Percentiles rank a stretch among this genome's conserved stretches.
Conservation (phyloP, 768 basidiomycete genomes). For the Clavaria fumosa region DNA sequence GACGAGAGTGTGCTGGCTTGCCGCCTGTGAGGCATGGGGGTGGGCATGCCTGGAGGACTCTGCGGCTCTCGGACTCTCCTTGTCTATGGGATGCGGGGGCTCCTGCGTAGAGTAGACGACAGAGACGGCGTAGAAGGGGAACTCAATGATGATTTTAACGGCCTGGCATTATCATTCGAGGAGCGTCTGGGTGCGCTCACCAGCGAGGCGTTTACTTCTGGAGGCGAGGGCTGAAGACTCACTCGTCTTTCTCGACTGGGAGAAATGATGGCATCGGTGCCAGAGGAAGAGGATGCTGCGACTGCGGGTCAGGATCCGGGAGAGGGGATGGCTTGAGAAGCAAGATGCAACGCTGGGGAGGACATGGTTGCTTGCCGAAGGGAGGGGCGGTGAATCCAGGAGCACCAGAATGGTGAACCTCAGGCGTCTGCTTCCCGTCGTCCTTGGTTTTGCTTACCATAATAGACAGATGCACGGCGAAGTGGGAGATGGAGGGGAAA, state of each 20-base stretch:
- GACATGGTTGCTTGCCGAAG: conserved; percentile 59
- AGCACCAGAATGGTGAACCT: conserved; percentile 1
- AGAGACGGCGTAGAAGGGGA: conserved; percentile 12
- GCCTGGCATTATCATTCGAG: conserved; percentile 8
- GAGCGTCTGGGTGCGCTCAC: conserved; percentile 3
- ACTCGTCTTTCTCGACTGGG: conserved; percentile 30
- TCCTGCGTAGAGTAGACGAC: conserved; percentile 9
- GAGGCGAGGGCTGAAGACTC: conserved; percentile 14
- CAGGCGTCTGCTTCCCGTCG: conserved; percentile 13
- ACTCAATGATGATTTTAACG: neutral
- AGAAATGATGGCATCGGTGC: conserved; percentile 29
- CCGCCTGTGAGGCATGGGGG: conserved; percentile 26
- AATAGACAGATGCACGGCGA: conserved; percentile 20
- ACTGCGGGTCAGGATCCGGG: conserved; percentile 34
- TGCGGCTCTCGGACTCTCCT: conserved; percentile 24
- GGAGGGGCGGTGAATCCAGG: conserved; percentile 40
- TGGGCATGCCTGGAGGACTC: conserved; percentile 34
- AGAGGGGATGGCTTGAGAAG: conserved; percentile 39
- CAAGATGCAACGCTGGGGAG: conserved; percentile 55
- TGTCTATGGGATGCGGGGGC: conserved; percentile 18
- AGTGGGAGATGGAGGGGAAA: conserved; percentile 24
- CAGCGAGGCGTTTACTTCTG: conserved; percentile 7
- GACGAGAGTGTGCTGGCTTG: conserved; percentile 21
- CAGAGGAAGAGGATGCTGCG: conserved; percentile 32
- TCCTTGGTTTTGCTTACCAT: conserved; percentile 16